These are phyloP conservation scores for Psidium guajava DNA, from an alignment of 345 rosid species.

Conservation along the genomic window DNA sequence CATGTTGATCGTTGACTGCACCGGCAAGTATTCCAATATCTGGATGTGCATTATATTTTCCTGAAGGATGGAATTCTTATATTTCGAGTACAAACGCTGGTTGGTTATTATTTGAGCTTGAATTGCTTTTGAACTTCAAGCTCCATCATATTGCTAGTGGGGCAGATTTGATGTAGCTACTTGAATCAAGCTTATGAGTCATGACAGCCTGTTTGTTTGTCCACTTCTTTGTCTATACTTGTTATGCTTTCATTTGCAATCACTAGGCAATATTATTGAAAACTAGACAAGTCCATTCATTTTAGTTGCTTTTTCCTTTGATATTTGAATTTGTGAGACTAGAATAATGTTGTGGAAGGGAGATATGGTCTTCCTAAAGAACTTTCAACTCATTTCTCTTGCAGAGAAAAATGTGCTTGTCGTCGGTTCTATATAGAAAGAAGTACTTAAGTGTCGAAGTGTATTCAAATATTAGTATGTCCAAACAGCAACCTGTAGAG, in stretches of 20 bases:
- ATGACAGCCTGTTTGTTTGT: neutral
- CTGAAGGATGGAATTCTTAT: neutral
- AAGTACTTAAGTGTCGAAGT: neutral
- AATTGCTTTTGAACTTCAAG: neutral
- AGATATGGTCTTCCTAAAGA: neutral
- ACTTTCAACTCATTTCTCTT: neutral
- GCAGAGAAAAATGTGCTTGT: neutral
- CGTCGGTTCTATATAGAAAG: neutral
- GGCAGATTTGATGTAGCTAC: neutral
- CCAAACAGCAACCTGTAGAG: neutral
- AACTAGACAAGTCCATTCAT: neutral
- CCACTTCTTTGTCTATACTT: neutral
- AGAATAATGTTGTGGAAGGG: neutral
- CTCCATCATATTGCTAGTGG: neutral
- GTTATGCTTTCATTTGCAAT: neutral
- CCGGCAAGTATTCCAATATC: neutral
- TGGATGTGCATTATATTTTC: neutral
- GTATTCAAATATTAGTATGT: neutral
- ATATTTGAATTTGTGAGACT: neutral
- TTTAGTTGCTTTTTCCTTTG: neutral
- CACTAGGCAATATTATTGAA: neutral
- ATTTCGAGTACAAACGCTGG: neutral
- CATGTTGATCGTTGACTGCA: neutral
- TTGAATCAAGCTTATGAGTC: neutral
- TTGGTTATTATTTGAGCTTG: neutral